Conservation (phyloP, 2,329 filamentous ascomycete species). For the Sporothrix variecibatus region DNA sequence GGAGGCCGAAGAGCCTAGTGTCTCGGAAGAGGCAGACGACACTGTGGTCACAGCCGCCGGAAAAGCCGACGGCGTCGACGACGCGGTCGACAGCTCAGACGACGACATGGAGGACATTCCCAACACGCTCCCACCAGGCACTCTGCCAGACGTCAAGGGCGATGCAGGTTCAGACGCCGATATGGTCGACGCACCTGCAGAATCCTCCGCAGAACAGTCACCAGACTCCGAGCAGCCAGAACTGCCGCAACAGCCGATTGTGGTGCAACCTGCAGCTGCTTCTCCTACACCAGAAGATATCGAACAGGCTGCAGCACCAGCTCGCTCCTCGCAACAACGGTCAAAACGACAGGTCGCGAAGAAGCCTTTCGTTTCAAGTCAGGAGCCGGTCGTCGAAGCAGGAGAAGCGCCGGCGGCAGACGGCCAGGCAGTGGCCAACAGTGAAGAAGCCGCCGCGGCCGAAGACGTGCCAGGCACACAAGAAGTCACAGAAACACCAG, state of each 20-base stretch:
- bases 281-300: not conserved
- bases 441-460: not conserved
- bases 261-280: not conserved
- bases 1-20: not conserved
- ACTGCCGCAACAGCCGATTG: not conserved
- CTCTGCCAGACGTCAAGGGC: not conserved
- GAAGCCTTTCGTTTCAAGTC: not conserved
- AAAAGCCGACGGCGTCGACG: not conserved
- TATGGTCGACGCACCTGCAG: not conserved
- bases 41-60: not conserved
- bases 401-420: not conserved
- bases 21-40: not conserved
- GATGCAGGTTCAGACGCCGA: not conserved
- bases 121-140: not conserved
- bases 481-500: not conserved
- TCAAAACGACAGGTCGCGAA: slow-evolving; percentile 2
- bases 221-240: not conserved
- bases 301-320: not conserved
- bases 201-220: not conserved
- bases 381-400: not conserved
- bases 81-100: slow-evolving; percentile 23
- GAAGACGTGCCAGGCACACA: not conserved
- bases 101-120: slow-evolving; percentile 29
- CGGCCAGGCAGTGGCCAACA: too few species aligned
- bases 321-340: not conserved